These are phyloP conservation scores for Pouteria campechiana DNA, from an alignment of 179 eudicot genomes.

Conservation along the genomic window DNA sequence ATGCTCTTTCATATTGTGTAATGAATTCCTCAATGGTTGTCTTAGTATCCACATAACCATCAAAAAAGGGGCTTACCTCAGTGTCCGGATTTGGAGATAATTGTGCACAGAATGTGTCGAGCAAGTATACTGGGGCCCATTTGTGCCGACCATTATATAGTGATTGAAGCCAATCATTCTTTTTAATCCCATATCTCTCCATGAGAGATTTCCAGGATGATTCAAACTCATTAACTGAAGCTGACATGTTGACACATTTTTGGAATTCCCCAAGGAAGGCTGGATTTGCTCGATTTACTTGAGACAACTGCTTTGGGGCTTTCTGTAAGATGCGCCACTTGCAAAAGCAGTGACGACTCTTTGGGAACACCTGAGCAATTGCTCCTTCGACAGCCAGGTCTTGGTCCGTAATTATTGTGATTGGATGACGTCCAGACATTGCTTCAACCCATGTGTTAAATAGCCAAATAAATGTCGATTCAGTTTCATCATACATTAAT, in stretches of 20 bases:
- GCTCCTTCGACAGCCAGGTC: slow-evolving; percentile 54
- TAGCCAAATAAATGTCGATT: slow-evolving; percentile 75
- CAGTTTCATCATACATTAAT: slow-evolving; percentile 79
- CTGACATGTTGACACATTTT: slow-evolving; percentile 70
- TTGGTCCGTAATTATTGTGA: slow-evolving; percentile 60
- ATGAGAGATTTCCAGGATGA: slow-evolving; percentile 53
- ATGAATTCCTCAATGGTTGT: slow-evolving; percentile 74
- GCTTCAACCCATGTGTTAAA: slow-evolving; percentile 77
- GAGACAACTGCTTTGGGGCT: slow-evolving; percentile 64
- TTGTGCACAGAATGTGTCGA: slow-evolving; percentile 69
- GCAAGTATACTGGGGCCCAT: slow-evolving; percentile 84
- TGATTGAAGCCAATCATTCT: slow-evolving; percentile 75
- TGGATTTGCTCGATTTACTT: slow-evolving; percentile 45
- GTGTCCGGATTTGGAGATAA: slow-evolving; percentile 40
- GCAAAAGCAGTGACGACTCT: slow-evolving; percentile 56
- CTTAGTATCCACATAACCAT: slow-evolving; percentile 65
- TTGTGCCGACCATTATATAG: slow-evolving; percentile 43
- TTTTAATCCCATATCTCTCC: slow-evolving; percentile 57
- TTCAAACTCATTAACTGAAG: slow-evolving; percentile 83
- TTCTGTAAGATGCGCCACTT: slow-evolving; percentile 77
- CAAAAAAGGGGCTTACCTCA: slow-evolving; percentile 59
- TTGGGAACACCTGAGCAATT: slow-evolving; percentile 50
- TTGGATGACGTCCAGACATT: slow-evolving; percentile 60
- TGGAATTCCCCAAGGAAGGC: slow-evolving; percentile 66
- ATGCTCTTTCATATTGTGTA: slow-evolving; percentile 84